Conservation (phyloP, 2,329 filamentous ascomycete species). For the Pseudopithomyces maydicus region DNA sequence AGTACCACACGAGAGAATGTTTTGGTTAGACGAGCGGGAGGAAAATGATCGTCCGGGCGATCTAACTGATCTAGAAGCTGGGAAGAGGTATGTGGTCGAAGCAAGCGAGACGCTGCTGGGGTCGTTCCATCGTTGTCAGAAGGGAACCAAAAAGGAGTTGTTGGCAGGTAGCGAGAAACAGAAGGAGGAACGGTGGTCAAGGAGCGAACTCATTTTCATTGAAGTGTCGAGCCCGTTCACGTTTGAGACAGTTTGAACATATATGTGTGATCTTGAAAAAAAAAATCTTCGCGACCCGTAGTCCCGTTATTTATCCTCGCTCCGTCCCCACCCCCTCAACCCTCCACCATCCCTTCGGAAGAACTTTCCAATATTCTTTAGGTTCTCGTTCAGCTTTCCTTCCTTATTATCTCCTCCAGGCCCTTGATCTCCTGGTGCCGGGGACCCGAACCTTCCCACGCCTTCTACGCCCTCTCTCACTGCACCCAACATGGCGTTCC, state of each 20-base stretch:
- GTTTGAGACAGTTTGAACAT: neutral
- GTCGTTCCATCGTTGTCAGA: neutral
- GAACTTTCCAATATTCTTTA: conserved; percentile 96
- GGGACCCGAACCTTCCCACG: conserved; percentile 74
- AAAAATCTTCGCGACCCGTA: too few species aligned
- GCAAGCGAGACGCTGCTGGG: neutral
- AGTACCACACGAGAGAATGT: conserved; percentile 5
- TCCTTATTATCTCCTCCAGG: conserved; percentile 47
- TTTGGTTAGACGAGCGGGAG: conserved; percentile 1
- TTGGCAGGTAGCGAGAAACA: neutral
- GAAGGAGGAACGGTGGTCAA: conserved; percentile 3
- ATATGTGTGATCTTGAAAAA: too few species aligned
- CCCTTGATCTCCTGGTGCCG: conserved; percentile 36
- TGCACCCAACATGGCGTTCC: conserved; percentile 85
- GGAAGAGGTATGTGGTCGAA: neutral
- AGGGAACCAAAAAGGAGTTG: neutral
- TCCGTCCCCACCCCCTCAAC: conserved; percentile 44
- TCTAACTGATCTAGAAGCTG: neutral
- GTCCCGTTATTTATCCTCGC: conserved; percentile 36
- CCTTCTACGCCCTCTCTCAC: conserved; percentile 82
- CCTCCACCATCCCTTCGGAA: conserved; percentile 82
- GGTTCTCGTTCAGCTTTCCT: conserved; percentile 84
- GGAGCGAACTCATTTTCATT: neutral
- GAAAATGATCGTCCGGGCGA: neutral
- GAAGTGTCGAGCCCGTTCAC: conserved; percentile 3